Conservation (phyloP, 768 basidiomycete genomes). For the Leucosporidium yakuticum region DNA sequence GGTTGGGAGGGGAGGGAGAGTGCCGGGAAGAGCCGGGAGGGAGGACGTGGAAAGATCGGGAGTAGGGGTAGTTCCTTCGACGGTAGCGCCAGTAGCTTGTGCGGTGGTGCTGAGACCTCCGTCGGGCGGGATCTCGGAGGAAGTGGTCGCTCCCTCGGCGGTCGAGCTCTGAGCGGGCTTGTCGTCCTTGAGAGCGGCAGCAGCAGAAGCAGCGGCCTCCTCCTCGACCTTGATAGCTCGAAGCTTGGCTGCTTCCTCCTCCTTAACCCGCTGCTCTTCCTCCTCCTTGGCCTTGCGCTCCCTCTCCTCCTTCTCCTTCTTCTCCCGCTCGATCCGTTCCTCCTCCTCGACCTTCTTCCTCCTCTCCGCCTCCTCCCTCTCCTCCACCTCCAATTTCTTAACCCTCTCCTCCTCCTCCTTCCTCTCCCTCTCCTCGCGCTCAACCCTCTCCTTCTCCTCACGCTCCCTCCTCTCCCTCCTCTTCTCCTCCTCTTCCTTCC, state of each 20-base stretch:
- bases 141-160: background rate
- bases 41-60: too few relatives aligned
- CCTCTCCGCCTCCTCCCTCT: too few relatives aligned
- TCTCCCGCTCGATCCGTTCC: background rate
- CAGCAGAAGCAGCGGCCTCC: slow-evolving; percentile 4
- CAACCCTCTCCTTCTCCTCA: background rate
- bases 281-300: background rate
- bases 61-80: too few relatives aligned
- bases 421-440: slow-evolving; percentile 1
- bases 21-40: background rate
- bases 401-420: background rate
- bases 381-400: background rate
- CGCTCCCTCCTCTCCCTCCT: background rate
- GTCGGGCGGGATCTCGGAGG: background rate
- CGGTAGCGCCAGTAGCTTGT: too few relatives aligned
- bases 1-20: background rate
- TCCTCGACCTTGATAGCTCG: background rate
- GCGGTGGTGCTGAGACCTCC: too few relatives aligned
- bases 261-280: background rate
- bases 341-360: background rate
- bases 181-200: background rate
- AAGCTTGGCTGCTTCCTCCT: too few relatives aligned
- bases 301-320: slow-evolving; percentile 8
- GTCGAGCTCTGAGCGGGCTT: background rate
- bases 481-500: background rate